phyloP scores from a whole-genome alignment of 495 filamentous ascomycete species.

The Cryomyces antarcticus region DNA sequence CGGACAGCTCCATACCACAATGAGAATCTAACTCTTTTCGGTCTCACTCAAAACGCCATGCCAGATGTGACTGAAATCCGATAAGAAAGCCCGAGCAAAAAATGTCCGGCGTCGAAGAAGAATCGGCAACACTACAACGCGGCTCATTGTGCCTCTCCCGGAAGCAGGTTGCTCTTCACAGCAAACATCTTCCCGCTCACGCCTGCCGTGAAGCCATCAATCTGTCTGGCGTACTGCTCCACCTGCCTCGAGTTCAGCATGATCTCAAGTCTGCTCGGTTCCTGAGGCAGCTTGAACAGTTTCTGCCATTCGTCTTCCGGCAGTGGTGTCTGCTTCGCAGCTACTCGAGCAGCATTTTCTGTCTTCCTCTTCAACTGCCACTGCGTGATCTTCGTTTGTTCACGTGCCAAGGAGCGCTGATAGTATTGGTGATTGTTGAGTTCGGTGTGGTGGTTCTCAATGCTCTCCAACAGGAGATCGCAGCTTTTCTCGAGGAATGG shows the following conservation, averaged over 20 bases:
- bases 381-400: conserved; percentile 86
- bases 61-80: no score
- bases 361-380: conserved; percentile 93
- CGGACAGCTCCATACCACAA: no score
- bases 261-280: conserved; percentile 78
- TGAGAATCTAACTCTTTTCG: no score
- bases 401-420: conserved; percentile 80
- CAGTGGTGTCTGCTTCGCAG: conserved; percentile 71
- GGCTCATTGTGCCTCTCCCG: conserved; percentile 15
- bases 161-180: conserved; percentile 44
- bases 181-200: conserved; percentile 97
- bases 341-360: conserved; percentile 66
- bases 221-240: conserved; percentile 92
- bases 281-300: conserved; percentile 88
- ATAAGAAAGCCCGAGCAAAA: no score
- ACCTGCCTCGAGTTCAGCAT: conserved; percentile 89
- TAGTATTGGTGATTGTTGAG: conserved; percentile 99
- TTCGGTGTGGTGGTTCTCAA: conserved; percentile 93
- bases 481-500: conserved; percentile 98
- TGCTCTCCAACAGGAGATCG: conserved; percentile 84
- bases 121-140: not conserved
- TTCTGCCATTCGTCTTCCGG: conserved; percentile 97
- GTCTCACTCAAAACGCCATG: no score
- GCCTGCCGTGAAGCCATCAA: conserved; percentile 85
- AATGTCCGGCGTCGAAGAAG: not conserved